Evolutionary conservation across 2,329 filamentous ascomycete species (phyloP), one percentile per base, ranked within the genome.

Genomic region (Reticulascus tulasneorum): DNA sequence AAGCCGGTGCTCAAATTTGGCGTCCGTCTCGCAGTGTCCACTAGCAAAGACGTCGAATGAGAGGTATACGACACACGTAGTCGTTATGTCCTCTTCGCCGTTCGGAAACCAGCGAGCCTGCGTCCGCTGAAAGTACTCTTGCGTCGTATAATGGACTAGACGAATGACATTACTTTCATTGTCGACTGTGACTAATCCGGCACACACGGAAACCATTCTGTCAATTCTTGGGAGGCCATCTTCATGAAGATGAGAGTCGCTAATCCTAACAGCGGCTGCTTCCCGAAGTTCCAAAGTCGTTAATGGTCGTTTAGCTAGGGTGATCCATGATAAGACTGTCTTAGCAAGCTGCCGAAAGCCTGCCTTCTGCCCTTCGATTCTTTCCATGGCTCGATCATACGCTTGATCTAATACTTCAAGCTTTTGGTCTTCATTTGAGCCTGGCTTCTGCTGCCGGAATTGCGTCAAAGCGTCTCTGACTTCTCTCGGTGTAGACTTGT

Each of bases 101-200:
- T 39, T 12, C 1, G 38, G 19, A 19, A 45, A 48, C 23, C 40
- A 44, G 0, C 4, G 6, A 0, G 2, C 5, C 12, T 30, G 36
- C 0, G 34, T 55, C 15, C 35, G 34, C 18, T 59, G 48, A 25
- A 68, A 53, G 40, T 65, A 67, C 32, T 66, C 56, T 28, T 65
- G 57, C 1, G 60, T 54, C 4, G 64, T 67, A 40, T 63, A 60
- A 41, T 69, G 64, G 6, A 63, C 61, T 9, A 67, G 40, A 13
- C 60, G 53, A 22, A 66, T 47, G 24, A 58, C 19, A n/a, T 47
- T 47, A 6, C 9, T 64, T 33, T 61, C 47, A 6, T 55, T 27
- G 36, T 66, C 58, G 11, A 63, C 29, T 4, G 50, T 58, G 6
- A 67, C 56, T 6, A 69, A 38, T 1, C 62, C 64, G n/a, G 52